phyloP scores from a whole-genome alignment of 2,329 filamentous ascomycete genomes.

The Aspergillus bombycis region DNA sequence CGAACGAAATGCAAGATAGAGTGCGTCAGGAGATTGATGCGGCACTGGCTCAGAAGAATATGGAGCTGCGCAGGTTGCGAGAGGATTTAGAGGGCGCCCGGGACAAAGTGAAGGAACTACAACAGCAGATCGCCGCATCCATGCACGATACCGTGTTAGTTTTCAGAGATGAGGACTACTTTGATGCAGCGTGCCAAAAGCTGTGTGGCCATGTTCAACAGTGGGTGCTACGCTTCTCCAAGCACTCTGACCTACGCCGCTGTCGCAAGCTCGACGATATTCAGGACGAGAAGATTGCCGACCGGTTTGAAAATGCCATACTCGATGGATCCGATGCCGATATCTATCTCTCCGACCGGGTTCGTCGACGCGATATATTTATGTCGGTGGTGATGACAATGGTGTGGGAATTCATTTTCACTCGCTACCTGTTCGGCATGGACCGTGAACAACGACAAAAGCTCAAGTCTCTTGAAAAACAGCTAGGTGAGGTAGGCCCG shows the following conservation, averaged over 20 bases:
- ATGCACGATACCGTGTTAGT: constrained; percentile 74
- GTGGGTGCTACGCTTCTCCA: constrained; percentile 97
- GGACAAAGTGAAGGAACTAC: constrained; percentile 62
- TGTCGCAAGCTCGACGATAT: constrained; percentile 84
- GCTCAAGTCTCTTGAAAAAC: constrained; percentile 93
- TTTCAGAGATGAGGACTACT: constrained; percentile 88
- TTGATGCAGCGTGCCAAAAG: constrained; percentile 89
- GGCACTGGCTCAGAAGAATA: constrained; percentile 78
- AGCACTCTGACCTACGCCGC: constrained; percentile 89
- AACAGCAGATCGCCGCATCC: constrained; percentile 61
- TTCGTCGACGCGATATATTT: constrained; percentile 88
- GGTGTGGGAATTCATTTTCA: constrained; percentile 99
- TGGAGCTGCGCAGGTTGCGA: constrained; percentile 77
- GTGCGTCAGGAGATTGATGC: constrained; percentile 64
- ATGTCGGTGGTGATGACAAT: constrained; percentile 99
- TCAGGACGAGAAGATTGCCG: constrained; percentile 88
- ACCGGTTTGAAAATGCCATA: constrained; percentile 90
- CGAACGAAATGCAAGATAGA: constrained; percentile 64
- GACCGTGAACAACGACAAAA: constrained; percentile 97
- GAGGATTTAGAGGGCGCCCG: constrained; percentile 74
- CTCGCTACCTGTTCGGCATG: constrained; percentile 97
- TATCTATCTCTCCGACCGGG: constrained; percentile 81
- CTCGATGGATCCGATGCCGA: constrained; percentile 95
- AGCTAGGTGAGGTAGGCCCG: constrained; percentile 84
- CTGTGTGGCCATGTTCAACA: constrained; percentile 95